These are phyloP conservation scores for Ustilago curta DNA, from an alignment of 1,284 basidiomycete genomes.

Conservation along the genomic window DNA sequence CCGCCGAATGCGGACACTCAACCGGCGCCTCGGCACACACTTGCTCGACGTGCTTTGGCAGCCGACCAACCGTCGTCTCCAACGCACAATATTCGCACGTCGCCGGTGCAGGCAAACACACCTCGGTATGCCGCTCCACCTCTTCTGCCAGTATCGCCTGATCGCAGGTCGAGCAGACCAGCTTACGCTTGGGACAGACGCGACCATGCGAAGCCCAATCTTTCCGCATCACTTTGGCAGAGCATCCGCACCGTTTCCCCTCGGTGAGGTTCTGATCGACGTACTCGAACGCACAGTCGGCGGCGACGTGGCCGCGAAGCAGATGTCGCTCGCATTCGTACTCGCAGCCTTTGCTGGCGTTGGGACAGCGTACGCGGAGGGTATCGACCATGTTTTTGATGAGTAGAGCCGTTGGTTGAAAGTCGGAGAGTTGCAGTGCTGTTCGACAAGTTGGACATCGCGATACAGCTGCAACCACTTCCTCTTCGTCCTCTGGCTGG, in stretches of 20 bases:
- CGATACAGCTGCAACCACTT: background rate
- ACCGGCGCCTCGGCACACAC: constrained; percentile 35
- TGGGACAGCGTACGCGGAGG: constrained; percentile 51
- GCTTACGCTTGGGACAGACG: constrained; percentile 36
- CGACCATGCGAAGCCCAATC: constrained; percentile 50
- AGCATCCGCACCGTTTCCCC: constrained; percentile 48
- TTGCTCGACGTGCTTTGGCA: constrained; percentile 27
- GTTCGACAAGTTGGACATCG: constrained; percentile 55
- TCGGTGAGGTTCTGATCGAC: constrained; percentile 37
- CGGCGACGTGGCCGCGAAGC: constrained; percentile 33
- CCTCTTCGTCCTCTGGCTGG: constrained; percentile 8
- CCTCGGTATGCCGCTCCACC: constrained; percentile 22
- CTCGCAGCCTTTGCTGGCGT: constrained; percentile 48
- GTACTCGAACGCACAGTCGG: constrained; percentile 53
- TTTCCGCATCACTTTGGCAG: constrained; percentile 55
- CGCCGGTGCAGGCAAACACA: constrained; percentile 40
- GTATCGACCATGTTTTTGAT: constrained; percentile 63
- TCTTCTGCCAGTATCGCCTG: constrained; percentile 22
- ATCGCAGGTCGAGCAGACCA: constrained; percentile 35
- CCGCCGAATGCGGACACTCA: constrained; percentile 31
- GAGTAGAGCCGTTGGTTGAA: constrained; percentile 48
- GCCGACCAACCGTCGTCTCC: constrained; percentile 30
- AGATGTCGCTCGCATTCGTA: constrained; percentile 49
- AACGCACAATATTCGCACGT: constrained; percentile 29
- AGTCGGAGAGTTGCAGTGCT: constrained; percentile 21